These are phyloP conservation scores for Cairneyella variabilis DNA, from an alignment of 495 filamentous ascomycete species.

Conservation along the genomic window DNA sequence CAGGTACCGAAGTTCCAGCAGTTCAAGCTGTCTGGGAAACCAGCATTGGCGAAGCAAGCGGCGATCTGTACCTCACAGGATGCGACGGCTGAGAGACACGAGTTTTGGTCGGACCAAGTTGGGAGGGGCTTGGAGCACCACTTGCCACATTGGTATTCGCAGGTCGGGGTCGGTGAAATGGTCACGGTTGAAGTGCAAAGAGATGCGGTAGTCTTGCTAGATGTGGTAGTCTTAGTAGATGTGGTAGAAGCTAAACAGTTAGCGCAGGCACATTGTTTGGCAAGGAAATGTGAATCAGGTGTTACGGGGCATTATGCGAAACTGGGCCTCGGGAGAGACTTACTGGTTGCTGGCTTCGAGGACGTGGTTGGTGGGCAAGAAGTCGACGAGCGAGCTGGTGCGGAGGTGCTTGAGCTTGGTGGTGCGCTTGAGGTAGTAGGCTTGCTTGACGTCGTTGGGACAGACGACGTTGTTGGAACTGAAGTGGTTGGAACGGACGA, in stretches of 20 bases:
- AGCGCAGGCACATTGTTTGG: not conserved
- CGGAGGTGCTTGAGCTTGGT: not conserved
- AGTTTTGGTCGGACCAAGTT: constrained; percentile 33
- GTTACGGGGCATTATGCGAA: too few relatives aligned
- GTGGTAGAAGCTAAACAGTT: not conserved
- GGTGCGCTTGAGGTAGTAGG: too few relatives aligned
- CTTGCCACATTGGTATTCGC: constrained; percentile 46
- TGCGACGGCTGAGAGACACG: constrained; percentile 34
- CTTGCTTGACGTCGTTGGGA: constrained; percentile 1
- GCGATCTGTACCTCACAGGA: constrained; percentile 39
- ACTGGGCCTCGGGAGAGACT: too few relatives aligned
- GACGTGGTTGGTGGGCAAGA: not conserved
- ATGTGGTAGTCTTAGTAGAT: not conserved
- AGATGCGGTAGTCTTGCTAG: constrained; percentile 34
- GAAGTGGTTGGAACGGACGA: constrained; percentile 6
- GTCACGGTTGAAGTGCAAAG: constrained; percentile 34
- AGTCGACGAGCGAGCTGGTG: not conserved
- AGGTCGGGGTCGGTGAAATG: constrained; percentile 36
- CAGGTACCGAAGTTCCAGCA: constrained; percentile 42
- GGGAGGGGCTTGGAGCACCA: constrained; percentile 49
- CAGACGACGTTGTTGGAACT: not conserved
- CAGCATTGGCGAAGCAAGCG: constrained; percentile 44
- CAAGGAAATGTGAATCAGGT: not conserved
- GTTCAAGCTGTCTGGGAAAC: constrained; percentile 39
- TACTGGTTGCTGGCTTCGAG: not conserved